These are phyloP conservation scores for Hymenoscyphus fraxineus DNA, from an alignment of 2,329 filamentous ascomycete species.

Conservation along the genomic window DNA sequence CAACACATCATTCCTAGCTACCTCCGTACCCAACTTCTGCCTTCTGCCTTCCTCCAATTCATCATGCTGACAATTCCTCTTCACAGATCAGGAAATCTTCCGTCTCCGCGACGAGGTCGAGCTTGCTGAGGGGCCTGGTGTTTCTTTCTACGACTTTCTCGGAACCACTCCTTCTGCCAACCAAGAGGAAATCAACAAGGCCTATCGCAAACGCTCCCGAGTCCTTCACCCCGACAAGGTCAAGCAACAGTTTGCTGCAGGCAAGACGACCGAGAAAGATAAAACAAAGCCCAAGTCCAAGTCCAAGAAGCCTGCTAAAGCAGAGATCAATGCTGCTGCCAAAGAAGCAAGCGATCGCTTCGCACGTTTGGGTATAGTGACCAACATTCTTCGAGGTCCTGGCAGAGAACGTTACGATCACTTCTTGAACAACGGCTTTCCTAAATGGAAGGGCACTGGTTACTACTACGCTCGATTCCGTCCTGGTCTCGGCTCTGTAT, in stretches of 20 bases:
- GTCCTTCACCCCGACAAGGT: slow-evolving; percentile 94
- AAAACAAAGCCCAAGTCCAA: slow-evolving; percentile 45
- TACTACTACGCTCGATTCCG: slow-evolving; percentile 97
- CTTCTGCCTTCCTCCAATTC: slow-evolving; percentile 8
- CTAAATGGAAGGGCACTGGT: slow-evolving; percentile 91
- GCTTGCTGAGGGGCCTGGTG: slow-evolving; percentile 67
- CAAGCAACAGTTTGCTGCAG: slow-evolving; percentile 73
- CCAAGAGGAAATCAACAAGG: slow-evolving; percentile 87
- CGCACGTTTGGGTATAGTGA: slow-evolving; percentile 77
- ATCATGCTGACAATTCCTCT: slow-evolving; percentile 24
- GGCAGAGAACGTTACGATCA: slow-evolving; percentile 88
- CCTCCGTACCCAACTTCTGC: too few species aligned
- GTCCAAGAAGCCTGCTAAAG: slow-evolving; percentile 68
- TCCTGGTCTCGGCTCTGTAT: slow-evolving; percentile 80
- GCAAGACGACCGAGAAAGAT: slow-evolving; percentile 53
- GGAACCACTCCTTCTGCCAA: slow-evolving; percentile 69
- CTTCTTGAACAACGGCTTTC: slow-evolving; percentile 90
- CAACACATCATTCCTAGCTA: slow-evolving; percentile 3
- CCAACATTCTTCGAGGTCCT: slow-evolving; percentile 78
- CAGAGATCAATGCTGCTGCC: slow-evolving; percentile 72
- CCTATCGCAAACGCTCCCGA: slow-evolving; percentile 83
- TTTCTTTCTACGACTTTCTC: slow-evolving; percentile 94
- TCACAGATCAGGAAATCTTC: slow-evolving; percentile 95
- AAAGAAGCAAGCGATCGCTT: slow-evolving; percentile 82
- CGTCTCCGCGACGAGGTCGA: slow-evolving; percentile 84